Conservation (phyloP, 768 basidiomycete genomes). For the Mycena vulgaris region DNA sequence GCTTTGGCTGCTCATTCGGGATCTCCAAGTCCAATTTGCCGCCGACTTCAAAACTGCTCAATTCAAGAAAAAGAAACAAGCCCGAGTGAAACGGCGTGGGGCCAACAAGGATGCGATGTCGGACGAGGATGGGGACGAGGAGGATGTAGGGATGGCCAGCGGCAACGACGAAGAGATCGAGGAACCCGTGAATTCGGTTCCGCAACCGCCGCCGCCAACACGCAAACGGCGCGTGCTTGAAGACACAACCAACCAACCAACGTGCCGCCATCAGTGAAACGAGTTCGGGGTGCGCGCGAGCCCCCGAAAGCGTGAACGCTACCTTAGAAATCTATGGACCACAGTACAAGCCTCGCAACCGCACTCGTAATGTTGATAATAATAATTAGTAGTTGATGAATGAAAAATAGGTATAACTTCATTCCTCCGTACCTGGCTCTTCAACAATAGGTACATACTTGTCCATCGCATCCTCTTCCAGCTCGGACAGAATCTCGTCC, state of each 20-base stretch:
- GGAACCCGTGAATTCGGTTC: background rate
- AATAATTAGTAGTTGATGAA: slow-evolving; percentile 1
- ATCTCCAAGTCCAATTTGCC: background rate
- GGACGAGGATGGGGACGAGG: background rate
- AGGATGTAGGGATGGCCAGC: too few relatives aligned
- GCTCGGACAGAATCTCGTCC: slow-evolving; percentile 5
- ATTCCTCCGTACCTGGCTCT: background rate
- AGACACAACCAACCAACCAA: slow-evolving; percentile 11
- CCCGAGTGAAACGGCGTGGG: background rate
- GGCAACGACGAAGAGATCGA: background rate
- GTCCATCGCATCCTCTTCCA: slow-evolving; percentile 18
- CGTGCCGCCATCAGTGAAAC: background rate
- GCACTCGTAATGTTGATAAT: background rate
- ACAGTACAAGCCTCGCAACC: slow-evolving; percentile 8
- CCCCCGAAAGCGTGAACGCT: background rate
- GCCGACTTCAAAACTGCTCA: background rate
- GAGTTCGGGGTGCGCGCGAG: background rate
- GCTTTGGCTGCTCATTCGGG: background rate
- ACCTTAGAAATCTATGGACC: background rate
- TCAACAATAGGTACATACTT: background rate
- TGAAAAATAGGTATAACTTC: background rate
- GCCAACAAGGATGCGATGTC: background rate
- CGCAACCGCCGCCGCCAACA: background rate
- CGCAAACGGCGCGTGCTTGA: background rate
- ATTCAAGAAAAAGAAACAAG: slow-evolving; percentile 8